Conservation (phyloP, 2,329 filamentous ascomycete genomes). For the Talaromyces sp. region DNA sequence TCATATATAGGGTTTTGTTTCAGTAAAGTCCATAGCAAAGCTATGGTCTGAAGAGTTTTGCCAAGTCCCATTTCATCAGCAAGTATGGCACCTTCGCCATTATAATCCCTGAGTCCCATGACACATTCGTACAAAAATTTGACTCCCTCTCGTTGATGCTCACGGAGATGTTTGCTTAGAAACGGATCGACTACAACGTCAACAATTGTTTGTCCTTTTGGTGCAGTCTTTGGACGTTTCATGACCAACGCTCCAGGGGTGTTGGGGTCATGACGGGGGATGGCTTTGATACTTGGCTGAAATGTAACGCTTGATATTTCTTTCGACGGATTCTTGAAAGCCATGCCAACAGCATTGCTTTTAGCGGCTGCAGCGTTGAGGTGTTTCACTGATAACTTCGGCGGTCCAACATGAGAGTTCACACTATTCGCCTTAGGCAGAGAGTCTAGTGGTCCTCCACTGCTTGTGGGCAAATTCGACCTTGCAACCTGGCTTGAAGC, state of each 20-base stretch:
- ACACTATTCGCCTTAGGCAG: constrained; percentile 23
- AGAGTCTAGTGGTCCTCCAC: constrained; percentile 2
- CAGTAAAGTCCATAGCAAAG: constrained; percentile 67
- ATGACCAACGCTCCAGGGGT: constrained; percentile 63
- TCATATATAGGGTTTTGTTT: constrained; percentile 68
- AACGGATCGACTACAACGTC: constrained; percentile 71
- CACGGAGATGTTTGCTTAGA: constrained; percentile 59
- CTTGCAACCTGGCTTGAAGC: background rate
- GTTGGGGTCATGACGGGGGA: constrained; percentile 63
- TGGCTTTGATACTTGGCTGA: constrained; percentile 46
- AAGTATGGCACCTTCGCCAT: constrained; percentile 66
- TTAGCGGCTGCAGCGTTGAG: constrained; percentile 38
- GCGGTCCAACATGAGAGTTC: constrained; percentile 26
- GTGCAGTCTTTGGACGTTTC: constrained; percentile 56
- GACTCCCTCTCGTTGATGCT: constrained; percentile 68
- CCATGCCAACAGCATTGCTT: constrained; percentile 40
- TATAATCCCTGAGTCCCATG: constrained; percentile 66
- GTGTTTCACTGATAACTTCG: constrained; percentile 32
- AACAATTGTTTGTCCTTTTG: constrained; percentile 63
- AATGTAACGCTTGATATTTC: constrained; percentile 51
- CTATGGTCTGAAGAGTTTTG: constrained; percentile 70
- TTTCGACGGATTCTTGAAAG: constrained; percentile 63
- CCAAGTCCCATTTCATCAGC: constrained; percentile 75
- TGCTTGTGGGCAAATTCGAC: background rate
- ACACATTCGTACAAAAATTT: constrained; percentile 72